Conservation (phyloP, 1,139 yeast genomes). For the Pichia sp. region DNA sequence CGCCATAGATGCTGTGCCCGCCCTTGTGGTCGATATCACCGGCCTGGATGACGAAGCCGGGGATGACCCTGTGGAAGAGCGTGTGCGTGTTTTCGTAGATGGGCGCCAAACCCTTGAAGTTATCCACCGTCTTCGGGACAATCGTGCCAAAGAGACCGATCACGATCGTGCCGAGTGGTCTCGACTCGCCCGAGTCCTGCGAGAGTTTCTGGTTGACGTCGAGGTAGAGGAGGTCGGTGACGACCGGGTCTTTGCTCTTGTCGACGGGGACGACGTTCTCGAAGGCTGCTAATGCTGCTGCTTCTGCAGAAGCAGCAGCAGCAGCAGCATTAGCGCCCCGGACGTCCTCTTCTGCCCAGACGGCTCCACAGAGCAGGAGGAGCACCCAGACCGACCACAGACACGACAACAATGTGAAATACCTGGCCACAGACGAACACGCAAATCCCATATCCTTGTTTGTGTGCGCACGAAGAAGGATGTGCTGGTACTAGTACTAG, state of each 20-base stretch:
- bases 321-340: no score
- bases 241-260: slow-evolving; percentile 45
- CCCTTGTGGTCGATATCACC: slow-evolving; percentile 79
- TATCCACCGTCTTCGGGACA: slow-evolving; percentile 71
- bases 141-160: slow-evolving; percentile 69
- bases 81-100: slow-evolving; percentile 54
- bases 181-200: slow-evolving; percentile 18
- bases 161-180: slow-evolving; percentile 56
- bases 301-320: no score
- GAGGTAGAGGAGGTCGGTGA: slow-evolving; percentile 61
- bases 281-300: no score
- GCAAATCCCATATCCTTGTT: neutral
- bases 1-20: slow-evolving; percentile 72
- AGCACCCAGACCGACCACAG: neutral
- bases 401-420: neutral
- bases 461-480: no score
- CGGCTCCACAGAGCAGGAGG: no score
- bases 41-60: slow-evolving; percentile 77
- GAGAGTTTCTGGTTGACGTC: slow-evolving; percentile 50
- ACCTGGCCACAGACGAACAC: neutral
- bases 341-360: no score
- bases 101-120: slow-evolving; percentile 63
- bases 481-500: no score
- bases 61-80: slow-evolving; percentile 71
- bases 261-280: neutral